Conservation (phyloP, 2,329 filamentous ascomycete species). For the Epichloe aotearoae region DNA sequence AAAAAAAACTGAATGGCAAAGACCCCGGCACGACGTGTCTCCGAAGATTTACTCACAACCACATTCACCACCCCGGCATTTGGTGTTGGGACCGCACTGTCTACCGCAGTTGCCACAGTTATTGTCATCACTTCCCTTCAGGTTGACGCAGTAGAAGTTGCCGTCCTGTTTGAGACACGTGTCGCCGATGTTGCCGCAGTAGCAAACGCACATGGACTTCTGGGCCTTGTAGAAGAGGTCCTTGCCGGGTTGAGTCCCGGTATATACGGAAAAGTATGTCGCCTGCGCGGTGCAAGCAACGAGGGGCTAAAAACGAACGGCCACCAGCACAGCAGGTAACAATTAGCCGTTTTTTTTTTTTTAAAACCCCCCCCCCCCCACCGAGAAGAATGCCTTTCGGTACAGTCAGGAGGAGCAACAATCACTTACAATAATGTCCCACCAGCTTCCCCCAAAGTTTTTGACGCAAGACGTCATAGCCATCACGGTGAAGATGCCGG, state of each 20-base stretch:
- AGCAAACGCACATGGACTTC: neutral
- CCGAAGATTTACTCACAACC: neutral
- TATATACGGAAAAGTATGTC: neutral
- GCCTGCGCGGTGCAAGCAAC: neutral
- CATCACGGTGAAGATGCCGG: neutral
- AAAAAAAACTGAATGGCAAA: neutral
- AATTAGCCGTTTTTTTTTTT: too few species aligned
- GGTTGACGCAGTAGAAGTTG: neutral
- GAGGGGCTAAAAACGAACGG: neutral
- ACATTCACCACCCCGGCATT: neutral
- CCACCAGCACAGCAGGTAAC: too few species aligned
- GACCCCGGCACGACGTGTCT: neutral
- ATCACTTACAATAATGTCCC: neutral
- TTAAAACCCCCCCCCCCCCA: too few species aligned
- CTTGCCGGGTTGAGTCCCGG: neutral
- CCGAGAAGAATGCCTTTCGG: neutral
- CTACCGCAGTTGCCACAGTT: slow-evolving; percentile 1
- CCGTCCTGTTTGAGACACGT: neutral
- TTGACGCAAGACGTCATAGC: neutral
- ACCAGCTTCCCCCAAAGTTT: neutral
- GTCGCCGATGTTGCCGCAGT: neutral
- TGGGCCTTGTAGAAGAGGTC: neutral
- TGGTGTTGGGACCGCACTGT: neutral
- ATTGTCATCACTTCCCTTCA: neutral
- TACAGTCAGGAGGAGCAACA: neutral